These are phyloP conservation scores for Cryphonectria japonica DNA, from an alignment of 2,329 filamentous ascomycete genomes.

Conservation along the genomic window DNA sequence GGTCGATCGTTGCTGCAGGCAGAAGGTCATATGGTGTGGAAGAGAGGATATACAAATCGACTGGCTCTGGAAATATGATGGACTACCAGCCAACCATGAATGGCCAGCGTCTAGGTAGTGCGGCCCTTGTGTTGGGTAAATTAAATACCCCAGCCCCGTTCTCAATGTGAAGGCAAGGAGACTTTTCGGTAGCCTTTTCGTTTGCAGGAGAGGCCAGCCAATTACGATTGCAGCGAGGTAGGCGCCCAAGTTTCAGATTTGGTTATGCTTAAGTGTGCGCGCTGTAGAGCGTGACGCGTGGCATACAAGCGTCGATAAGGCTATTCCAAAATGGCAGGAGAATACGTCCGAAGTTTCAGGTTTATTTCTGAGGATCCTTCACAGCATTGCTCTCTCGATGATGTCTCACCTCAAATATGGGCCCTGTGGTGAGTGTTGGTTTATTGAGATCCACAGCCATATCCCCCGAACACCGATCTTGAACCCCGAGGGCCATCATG, in stretches of 20 bases:
- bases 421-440: not conserved
- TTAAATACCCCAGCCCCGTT: not conserved
- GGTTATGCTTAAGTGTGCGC: slow-evolving; percentile 1
- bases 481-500: not conserved
- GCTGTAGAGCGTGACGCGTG: not conserved
- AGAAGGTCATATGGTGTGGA: not conserved
- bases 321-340: slow-evolving; percentile 4
- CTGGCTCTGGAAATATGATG: slow-evolving; percentile 4
- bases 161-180: not conserved
- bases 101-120: not conserved
- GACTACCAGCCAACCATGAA: not conserved
- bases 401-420: not conserved
- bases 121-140: not conserved
- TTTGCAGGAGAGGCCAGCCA: not conserved
- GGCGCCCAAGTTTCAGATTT: not conserved
- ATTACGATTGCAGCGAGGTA: not conserved
- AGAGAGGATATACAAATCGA: not conserved
- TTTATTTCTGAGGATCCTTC: not conserved
- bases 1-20: slow-evolving; percentile 6
- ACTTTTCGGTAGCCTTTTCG: not conserved
- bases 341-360: not conserved
- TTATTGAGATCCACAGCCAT: not conserved
- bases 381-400: not conserved
- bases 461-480: slow-evolving; percentile 11
- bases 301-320: not conserved